Conservation (phyloP, 2,329 filamentous ascomycete genomes). For the Elsinoe batatas region DNA sequence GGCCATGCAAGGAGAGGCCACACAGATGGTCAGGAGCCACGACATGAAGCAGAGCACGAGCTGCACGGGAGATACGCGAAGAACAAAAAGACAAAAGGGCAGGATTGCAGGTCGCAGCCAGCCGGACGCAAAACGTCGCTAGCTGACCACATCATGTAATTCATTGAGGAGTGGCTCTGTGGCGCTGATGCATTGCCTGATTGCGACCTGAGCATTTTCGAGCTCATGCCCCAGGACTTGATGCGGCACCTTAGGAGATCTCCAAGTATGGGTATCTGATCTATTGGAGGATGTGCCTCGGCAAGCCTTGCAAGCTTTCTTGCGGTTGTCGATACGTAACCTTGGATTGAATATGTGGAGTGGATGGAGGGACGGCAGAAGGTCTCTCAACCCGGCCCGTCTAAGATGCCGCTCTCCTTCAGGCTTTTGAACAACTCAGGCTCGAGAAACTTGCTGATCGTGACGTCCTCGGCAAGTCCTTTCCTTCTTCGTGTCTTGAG, state of each 20-base stretch:
- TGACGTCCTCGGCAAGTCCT: constrained; percentile 89
- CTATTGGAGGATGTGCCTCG: too few relatives aligned
- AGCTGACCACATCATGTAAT: neutral
- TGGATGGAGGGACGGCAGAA: neutral
- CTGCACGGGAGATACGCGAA: neutral
- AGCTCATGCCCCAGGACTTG: neutral
- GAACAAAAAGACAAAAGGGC: neutral
- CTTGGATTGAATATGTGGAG: too few relatives aligned
- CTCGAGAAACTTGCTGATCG: constrained; percentile 91
- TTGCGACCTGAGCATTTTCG: neutral
- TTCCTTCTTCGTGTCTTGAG: constrained; percentile 91
- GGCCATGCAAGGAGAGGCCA: too few relatives aligned
- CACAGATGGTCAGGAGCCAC: too few relatives aligned
- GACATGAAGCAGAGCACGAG: too few relatives aligned
- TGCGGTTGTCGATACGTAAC: too few relatives aligned
- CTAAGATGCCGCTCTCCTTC: constrained; percentile 80
- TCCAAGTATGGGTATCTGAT: too few relatives aligned
- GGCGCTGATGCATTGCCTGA: neutral
- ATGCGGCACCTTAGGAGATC: neutral
- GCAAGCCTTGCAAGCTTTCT: too few relatives aligned
- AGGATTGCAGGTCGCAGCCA: neutral
- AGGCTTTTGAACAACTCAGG: constrained; percentile 83
- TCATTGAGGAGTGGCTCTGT: neutral
- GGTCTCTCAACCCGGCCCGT: constrained; percentile 33
- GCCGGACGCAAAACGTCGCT: neutral